Percentiles rank a stretch among this genome's conserved stretches.
These are phyloP conservation scores for Porphyrellus sp. DNA, from an alignment of 1,284 basidiomycete genomes.

Conservation along the genomic window DNA sequence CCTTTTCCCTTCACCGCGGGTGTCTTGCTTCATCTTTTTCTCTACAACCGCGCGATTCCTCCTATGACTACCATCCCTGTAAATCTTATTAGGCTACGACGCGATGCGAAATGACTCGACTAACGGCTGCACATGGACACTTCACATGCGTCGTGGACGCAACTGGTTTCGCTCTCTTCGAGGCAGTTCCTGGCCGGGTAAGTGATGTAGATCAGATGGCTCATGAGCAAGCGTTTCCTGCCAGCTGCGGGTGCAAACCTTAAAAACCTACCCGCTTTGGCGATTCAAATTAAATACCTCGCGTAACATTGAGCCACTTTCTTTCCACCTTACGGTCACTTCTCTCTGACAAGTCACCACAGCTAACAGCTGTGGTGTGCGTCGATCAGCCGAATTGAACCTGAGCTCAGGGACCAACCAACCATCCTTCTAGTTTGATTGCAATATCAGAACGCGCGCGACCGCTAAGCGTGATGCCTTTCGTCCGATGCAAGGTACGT, in stretches of 20 bases:
- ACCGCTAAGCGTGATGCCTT: conserved; percentile 24
- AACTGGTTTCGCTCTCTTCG: neutral
- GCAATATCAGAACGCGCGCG: neutral
- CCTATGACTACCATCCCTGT: conserved; percentile 14
- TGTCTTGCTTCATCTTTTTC: conserved; percentile 21
- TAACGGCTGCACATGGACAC: conserved; percentile 22
- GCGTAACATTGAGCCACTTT: conserved; percentile 3
- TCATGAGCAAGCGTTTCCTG: too few relatives aligned
- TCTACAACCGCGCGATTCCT: conserved; percentile 2
- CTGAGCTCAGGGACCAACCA: neutral
- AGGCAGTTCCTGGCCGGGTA: neutral
- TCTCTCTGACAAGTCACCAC: neutral
- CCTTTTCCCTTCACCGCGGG: conserved; percentile 9
- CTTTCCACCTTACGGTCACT: neutral
- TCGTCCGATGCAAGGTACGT: conserved; percentile 28
- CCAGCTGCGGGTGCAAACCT: neutral
- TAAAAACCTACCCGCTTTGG: neutral
- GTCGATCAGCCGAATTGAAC: neutral
- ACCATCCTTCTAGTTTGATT: neutral
- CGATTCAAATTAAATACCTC: neutral
- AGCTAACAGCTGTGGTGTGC: conserved; percentile 1
- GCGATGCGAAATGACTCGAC: conserved; percentile 28
- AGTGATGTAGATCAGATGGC: conserved; percentile 10
- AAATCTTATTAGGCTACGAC: conserved; percentile 21
- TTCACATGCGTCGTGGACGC: neutral